phyloP scores from a whole-genome alignment of 129 eudicot species.

The Flaveria linearis region DNA sequence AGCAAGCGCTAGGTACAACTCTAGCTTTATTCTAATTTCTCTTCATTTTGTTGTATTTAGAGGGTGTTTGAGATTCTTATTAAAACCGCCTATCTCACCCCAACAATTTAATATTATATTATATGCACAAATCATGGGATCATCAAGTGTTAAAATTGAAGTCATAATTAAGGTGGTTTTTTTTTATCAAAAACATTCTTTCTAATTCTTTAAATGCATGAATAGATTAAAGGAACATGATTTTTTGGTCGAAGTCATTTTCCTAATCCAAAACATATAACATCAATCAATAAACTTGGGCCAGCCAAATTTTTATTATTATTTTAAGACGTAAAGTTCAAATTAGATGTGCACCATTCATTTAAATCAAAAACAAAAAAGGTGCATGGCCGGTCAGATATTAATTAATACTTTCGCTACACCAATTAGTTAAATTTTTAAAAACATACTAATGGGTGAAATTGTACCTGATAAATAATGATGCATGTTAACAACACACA shows the following conservation, averaged over 20 bases:
- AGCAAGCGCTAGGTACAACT: slow-evolving; percentile 77
- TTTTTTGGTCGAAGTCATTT: background rate
- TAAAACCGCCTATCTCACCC: background rate
- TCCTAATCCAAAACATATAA: background rate
- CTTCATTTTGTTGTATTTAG: background rate
- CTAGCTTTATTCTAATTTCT: slow-evolving; percentile 4
- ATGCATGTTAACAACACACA: too few species aligned
- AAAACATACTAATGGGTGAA: too few species aligned
- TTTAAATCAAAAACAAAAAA: background rate
- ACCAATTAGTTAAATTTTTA: background rate
- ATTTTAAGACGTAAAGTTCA: background rate
- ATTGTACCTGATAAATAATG: background rate
- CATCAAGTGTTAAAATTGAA: background rate
- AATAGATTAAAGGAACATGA: slow-evolving; percentile 2
- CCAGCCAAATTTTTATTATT: background rate
- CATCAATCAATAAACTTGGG: background rate
- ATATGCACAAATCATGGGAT: background rate
- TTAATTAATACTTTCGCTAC: background rate
- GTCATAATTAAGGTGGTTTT: background rate
- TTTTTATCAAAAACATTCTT: background rate
- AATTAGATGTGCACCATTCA: background rate
- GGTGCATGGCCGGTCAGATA: background rate
- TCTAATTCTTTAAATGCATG: background rate
- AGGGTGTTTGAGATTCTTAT: background rate
- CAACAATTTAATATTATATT: background rate